phyloP scores from a whole-genome alignment of 2,329 filamentous ascomycete genomes.

The Pseudogymnoascus sp. region DNA sequence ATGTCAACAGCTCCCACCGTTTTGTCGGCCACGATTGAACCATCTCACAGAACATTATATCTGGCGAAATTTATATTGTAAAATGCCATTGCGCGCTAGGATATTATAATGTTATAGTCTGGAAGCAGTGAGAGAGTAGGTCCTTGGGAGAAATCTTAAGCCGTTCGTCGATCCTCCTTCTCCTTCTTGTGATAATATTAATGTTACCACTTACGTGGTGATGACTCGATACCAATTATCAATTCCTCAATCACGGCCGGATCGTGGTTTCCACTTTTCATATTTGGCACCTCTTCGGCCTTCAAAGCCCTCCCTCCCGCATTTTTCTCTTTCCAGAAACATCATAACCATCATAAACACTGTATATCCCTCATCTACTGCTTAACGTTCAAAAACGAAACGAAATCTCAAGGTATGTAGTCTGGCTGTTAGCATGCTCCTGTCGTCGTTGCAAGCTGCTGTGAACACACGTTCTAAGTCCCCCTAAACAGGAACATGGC shows the following conservation, averaged over 20 bases:
- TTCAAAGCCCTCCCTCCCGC: neutral
- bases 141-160: neutral
- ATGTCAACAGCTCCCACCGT: neutral
- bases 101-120: neutral
- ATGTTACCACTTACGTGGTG: neutral
- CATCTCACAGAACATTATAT: neutral
- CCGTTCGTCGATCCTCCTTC: neutral
- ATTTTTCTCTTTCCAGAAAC: neutral
- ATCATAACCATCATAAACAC: neutral
- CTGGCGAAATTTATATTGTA: neutral
- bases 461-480: neutral
- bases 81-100: neutral
- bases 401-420: neutral
- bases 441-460: neutral
- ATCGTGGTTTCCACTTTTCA: constrained; percentile 6
- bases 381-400: neutral
- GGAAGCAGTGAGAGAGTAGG: neutral
- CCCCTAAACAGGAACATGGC: neutral
- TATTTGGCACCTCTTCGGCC: neutral
- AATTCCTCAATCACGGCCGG: constrained; percentile 2
- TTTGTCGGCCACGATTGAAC: neutral
- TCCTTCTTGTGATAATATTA: neutral
- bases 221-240: constrained; percentile 8
- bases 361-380: neutral
- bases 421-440: neutral